Evolutionary conservation across 106 monocot species (phyloP), one percentile per base, ranked within the genome.

Genomic region (Apostasia ramifera): DNA sequence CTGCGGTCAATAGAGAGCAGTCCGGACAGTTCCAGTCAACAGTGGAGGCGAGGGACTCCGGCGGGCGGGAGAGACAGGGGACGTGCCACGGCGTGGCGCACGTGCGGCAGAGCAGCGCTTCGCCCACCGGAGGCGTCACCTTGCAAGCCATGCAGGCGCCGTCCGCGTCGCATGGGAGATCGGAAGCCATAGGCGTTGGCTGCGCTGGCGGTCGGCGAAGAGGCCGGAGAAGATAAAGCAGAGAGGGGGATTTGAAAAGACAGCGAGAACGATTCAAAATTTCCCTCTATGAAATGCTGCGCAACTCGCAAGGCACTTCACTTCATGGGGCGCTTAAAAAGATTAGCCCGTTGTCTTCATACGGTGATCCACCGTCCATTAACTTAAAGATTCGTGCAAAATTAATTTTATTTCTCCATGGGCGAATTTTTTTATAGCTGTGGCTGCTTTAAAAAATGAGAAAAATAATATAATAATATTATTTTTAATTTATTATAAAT

Each of bases 91-190:
- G 91, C 15, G 95, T 85, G 26, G 76, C 82, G 82, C 95, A 95
- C 43, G 82, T 89, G 74, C 66, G 72, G 75, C 91, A 95, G 52
- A 40, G 52, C 12, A 92, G 9, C 37, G 69, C n/a, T 48, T 95
- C 95, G 4, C 71, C 59, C 74, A 80, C 76, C 6, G 81, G 47
- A 6, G 92, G 74, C 46, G 44, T 66, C 15, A 60, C 67, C 76
- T 84, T 86, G 89, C 95, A 97, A 8, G 74, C 58, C 95, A 97
- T 97, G 79, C 95, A 97, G n/a, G 66, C 65, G 66, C 95, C 95
- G 41, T 92, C 86, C 38, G 89, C 86, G 79, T 97, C 95, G 73
- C 89, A 92, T 2, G 95, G 95, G 69, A 95, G 91, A 58, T 95
- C 91, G 26, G 61, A 39, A 51, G 80, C 75, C 81, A 85, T 85